These are phyloP conservation scores for Metschnikowia kunwiensis DNA, from an alignment of 805 yeast species.

Conservation along the genomic window DNA sequence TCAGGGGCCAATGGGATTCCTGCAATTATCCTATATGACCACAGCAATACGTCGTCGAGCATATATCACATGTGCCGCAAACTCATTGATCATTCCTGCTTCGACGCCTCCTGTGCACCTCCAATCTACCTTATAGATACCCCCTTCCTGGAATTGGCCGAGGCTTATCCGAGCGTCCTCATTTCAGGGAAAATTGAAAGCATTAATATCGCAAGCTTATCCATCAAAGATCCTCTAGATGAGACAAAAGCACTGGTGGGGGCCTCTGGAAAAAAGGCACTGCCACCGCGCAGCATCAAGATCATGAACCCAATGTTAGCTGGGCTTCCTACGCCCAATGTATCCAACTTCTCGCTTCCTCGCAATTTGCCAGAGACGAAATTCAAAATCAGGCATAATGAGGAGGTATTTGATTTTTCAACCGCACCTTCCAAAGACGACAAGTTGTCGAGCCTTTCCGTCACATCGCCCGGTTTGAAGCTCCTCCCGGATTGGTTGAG, in stretches of 20 bases:
- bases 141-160: conserved; percentile 40
- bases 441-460: conserved; percentile 4
- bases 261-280: background rate
- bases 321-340: conserved; percentile 30
- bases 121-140: conserved; percentile 42
- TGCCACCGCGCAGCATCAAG: conserved; percentile 4
- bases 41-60: conserved; percentile 33
- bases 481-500: conserved; percentile 18
- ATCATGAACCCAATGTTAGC: background rate
- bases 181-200: conserved; percentile 20
- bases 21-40: conserved; percentile 51
- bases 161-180: conserved; percentile 18
- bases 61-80: conserved; percentile 48
- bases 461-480: conserved; percentile 8
- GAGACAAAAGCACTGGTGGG: conserved; percentile 4
- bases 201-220: conserved; percentile 9
- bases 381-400: conserved; percentile 50
- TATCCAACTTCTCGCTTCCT: conserved; percentile 57
- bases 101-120: conserved; percentile 23
- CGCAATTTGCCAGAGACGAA: conserved; percentile 26
- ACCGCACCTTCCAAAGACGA: conserved; percentile 10
- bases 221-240: conserved; percentile 4
- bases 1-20: conserved; percentile 33
- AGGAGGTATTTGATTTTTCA: conserved; percentile 37
- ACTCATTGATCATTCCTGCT: conserved; percentile 35